Evolutionary conservation across 2,329 filamentous ascomycete genomes (phyloP).

Genomic region (Arachnopeziza araneosa): DNA sequence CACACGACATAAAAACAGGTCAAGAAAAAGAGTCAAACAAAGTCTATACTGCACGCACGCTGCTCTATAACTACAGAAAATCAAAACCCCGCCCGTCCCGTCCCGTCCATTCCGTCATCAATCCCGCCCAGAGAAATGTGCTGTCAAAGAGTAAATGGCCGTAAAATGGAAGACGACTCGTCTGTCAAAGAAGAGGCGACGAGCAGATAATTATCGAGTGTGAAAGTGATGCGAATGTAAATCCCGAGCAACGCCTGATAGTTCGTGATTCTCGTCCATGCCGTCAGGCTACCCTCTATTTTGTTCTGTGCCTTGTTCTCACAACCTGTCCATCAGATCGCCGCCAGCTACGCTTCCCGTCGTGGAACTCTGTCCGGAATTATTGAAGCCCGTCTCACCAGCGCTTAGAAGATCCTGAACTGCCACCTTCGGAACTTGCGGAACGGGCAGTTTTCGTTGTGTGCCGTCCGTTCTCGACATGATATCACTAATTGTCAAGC

Average conservation of each 20-base stretch:
- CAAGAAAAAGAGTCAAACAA: constrained; percentile 1
- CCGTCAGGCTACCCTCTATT: not conserved
- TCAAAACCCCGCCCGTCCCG: not conserved
- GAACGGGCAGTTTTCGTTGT: constrained; percentile 85
- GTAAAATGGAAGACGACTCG: not conserved
- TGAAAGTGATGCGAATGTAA: not conserved
- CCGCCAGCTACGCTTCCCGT: constrained; percentile 72
- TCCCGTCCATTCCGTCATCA: not conserved
- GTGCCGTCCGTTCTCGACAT: constrained; percentile 84
- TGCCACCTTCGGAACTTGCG: constrained; percentile 83
- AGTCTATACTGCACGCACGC: constrained; percentile 23
- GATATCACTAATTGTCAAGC: constrained; percentile 84
- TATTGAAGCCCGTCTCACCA: constrained; percentile 50
- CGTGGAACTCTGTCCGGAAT: constrained; percentile 71
- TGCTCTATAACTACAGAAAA: constrained; percentile 20
- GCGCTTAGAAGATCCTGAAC: constrained; percentile 77
- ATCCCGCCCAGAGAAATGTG: not conserved
- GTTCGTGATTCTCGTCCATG: not conserved
- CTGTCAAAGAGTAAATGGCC: not conserved
- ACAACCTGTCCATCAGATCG: constrained; percentile 54
- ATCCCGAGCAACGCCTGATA: not conserved
- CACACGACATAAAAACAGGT: not conserved
- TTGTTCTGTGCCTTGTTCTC: not conserved
- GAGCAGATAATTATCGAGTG: not conserved
- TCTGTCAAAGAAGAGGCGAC: not conserved